Evolutionary conservation across 306 rosid genomes (phyloP).

Genomic region (Acacia acuminata): DNA sequence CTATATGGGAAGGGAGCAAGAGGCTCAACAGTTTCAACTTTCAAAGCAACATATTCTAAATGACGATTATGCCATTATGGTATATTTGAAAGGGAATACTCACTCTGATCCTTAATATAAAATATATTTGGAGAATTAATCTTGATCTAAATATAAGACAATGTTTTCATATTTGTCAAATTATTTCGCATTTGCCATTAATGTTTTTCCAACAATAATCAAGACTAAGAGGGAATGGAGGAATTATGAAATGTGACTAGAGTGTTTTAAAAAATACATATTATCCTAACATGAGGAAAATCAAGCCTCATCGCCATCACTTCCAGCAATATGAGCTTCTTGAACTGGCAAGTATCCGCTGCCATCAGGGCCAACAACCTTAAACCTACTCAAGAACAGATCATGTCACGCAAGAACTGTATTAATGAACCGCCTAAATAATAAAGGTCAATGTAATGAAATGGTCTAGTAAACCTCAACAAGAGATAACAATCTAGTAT

Average conservation of each 20-base stretch:
- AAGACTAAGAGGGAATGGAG: no score
- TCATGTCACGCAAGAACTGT: constrained; percentile 4
- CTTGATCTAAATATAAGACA: no score
- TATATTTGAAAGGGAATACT: background rate
- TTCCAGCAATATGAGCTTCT: constrained; percentile 45
- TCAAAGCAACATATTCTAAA: constrained; percentile 25
- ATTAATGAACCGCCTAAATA: background rate
- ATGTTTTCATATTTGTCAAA: no score
- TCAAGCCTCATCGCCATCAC: constrained; percentile 74
- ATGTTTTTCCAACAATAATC: no score
- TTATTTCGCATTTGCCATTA: no score
- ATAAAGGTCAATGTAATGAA: background rate
- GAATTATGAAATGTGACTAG: no score
- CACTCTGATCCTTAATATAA: no score
- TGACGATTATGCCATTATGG: background rate
- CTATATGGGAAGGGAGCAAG: background rate
- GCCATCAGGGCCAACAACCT: constrained; percentile 68
- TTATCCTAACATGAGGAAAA: constrained; percentile 18
- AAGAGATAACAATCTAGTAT: constrained; percentile 5
- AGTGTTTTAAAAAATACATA: no score
- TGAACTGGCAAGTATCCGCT: constrained; percentile 41
- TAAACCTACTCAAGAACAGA: constrained; percentile 46
- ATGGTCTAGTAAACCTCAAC: background rate
- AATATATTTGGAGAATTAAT: no score
- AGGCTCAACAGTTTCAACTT: background rate